Evolutionary conservation across 805 yeast species (phyloP).

Genomic region (Metschnikowia noctiluminum): DNA sequence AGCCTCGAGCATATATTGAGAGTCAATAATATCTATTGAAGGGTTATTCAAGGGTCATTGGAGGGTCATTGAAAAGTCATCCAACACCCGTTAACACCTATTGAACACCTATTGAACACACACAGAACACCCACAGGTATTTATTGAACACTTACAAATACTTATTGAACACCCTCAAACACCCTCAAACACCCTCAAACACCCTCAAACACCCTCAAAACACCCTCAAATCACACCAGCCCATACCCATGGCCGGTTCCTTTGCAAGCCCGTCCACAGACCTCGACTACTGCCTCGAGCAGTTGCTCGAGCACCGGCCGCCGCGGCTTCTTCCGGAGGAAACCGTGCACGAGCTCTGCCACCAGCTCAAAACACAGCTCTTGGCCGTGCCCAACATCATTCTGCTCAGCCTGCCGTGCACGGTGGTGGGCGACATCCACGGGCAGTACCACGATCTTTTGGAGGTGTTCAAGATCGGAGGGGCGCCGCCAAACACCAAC

Average conservation of each 20-base stretch:
- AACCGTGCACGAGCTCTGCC: constrained; percentile 36
- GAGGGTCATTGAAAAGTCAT: no score
- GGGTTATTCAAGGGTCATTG: no score
- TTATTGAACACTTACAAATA: no score
- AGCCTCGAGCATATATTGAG: no score
- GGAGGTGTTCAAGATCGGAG: constrained; percentile 92
- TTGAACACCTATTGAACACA: no score
- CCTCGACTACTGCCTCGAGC: constrained; percentile 42
- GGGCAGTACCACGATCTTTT: constrained; percentile 94
- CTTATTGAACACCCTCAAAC: no score
- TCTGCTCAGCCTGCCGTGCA: constrained; percentile 78
- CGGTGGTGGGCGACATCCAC: constrained; percentile 96
- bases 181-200: no score
- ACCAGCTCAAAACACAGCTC: constrained; percentile 73
- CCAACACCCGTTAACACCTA: no score
- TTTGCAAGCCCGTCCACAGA: constrained; percentile 33
- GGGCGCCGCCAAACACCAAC: constrained; percentile 88
- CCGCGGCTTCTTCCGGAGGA: constrained; percentile 41
- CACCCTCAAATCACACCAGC: no score
- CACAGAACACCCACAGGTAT: no score
- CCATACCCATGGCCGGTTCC: constrained; percentile 6
- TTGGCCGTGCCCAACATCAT: constrained; percentile 84
- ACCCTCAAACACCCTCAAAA: no score
- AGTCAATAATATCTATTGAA: no score
- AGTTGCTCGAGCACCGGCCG: constrained; percentile 39